Evolutionary conservation across 768 basidiomycete genomes (phyloP), one percentile per base, ranked within the genome.

Genomic region (Rhodotorula diobovata): DNA sequence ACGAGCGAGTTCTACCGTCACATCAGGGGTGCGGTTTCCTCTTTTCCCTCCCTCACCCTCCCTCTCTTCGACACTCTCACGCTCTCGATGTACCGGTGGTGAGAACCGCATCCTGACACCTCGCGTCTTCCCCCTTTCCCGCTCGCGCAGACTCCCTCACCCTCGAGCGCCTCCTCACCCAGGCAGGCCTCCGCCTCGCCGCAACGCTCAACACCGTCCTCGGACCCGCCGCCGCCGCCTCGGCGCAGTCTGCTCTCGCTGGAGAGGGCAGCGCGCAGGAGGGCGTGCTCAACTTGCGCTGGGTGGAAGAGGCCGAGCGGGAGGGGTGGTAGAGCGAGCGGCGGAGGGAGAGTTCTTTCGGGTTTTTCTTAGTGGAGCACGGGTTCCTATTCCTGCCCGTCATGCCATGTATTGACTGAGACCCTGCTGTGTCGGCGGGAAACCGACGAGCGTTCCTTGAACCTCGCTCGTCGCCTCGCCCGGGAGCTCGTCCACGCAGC

Each of bases 151-250:
- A 86, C 34, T 81, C 85, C 69, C 87, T 88, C 84, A 81, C 93
- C 46, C 76, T 98, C 4, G 93, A 96, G 83, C 86, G 86, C 81
- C 78, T 96, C 74, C 81, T 98, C 50, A 88, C 90, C 0, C 89
- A 89, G 82, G 93, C 82, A 0, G 94, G 93, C 2, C 81, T 95
- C 41, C 84, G 94, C 34, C 86, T 95, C 35, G 94, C 93, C 2
- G 90, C 87, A 0, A 80, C 90, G 20, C 81, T 97, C 73, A 96
- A 96, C 77, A 51, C 68, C 15, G 66, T 78, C 46, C 56, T 78
- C 20, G 71, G 39, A 1, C 58, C 58, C 15, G 39, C 16, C 28
- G 58, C 58, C 2, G 41, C 10, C 4, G 28, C 35, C 32, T 28
- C 39, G 23, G 57, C 37, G 10, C 16, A 28, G 41, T 12, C 41